A percentile compares a stretch with the other conserved stretches of the same genome.
Conservation (phyloP, 108 stramenopile genomes). For the Nitzschia sp. region DNA sequence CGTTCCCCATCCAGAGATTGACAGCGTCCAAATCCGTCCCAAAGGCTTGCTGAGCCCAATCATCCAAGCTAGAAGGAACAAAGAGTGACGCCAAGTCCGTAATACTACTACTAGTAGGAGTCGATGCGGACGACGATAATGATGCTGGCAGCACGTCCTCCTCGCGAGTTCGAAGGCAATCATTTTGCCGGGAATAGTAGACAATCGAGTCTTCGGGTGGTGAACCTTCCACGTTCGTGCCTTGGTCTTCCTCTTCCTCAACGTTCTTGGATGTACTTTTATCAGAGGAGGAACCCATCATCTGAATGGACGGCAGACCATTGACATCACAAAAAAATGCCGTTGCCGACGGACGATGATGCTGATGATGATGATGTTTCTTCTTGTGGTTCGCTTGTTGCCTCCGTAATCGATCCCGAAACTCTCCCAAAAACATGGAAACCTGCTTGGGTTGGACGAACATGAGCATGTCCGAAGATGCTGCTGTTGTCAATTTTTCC, state of each 20-base stretch:
- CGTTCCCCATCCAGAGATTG: slow-evolving; percentile 96
- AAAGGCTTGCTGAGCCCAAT: slow-evolving; percentile 57
- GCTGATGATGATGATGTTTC: background rate
- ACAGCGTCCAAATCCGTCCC: slow-evolving; percentile 79
- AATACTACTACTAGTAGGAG: background rate
- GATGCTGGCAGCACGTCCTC: too few relatives aligned
- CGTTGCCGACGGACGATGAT: background rate
- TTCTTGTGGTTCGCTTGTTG: slow-evolving; percentile 3
- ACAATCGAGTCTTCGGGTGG: slow-evolving; percentile 35
- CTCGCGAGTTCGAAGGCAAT: slow-evolving; percentile 70
- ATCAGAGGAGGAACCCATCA: background rate
- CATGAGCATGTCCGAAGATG: too few relatives aligned
- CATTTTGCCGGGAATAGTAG: slow-evolving; percentile 87
- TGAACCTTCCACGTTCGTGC: background rate
- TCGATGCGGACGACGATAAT: background rate
- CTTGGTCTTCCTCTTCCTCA: background rate
- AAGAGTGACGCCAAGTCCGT: background rate
- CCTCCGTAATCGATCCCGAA: slow-evolving; percentile 45
- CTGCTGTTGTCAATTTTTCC: too few relatives aligned
- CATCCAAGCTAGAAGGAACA: slow-evolving; percentile 4
- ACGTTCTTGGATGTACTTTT: background rate
- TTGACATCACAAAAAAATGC: background rate
- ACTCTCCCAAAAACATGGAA: slow-evolving; percentile 64
- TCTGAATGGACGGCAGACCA: background rate
- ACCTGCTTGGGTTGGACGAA: slow-evolving; percentile 86